Evolutionary conservation across 2,329 filamentous ascomycete species (phyloP), one percentile per base, ranked within the genome.

Genomic region (Penicillium sumatraense): DNA sequence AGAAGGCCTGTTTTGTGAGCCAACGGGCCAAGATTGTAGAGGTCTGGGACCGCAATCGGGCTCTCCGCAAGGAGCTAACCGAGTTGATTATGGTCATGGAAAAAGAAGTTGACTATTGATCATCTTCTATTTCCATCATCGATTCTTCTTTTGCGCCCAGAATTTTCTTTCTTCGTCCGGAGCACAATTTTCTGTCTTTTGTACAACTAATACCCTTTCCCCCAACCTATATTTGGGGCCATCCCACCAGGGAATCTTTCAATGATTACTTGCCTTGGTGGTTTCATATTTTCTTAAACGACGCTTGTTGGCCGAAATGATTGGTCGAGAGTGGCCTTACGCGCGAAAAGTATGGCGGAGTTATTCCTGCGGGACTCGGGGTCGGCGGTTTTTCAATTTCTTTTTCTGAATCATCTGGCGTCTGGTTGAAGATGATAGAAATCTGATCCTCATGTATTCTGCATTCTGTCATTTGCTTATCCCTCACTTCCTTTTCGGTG

Each of bases 21-120:
- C 71, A 74, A 24, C 69, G 73, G 13, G 60, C 66, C 5, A 72
- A 72, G 62, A 69, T 78, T 7, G 59, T 77, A 27, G 70, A 75
- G 52, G 61, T 69, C 27, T 75, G 72, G 66, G 73, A 75, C 51
- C 68, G 70, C 14, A 78, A 78, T 48, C 72, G 74, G 45, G 74
- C 72, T 24, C 59, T 80, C 27, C 72, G 75, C 45, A 73, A 72
- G 49, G 71, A 74, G 52, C 64, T 80, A 36, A 75, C 73, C 16
- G 76, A 78, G 54, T 61, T 80, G 47, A 68, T 78, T 20, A 72
- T 72, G 64, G 67, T 75, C 50, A 72, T 78, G 47, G 72, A 76
- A 54, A 74, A 73, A 53, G 70, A 72, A 49, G 69, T 69, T 57
- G 69, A 73, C 46, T 72, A 71, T 38, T 72, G 57, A 70, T 47